Base-by-base conservation (phyloP, 1,284 basidiomycete genomes). In the Pholiota adiposa region DNA sequence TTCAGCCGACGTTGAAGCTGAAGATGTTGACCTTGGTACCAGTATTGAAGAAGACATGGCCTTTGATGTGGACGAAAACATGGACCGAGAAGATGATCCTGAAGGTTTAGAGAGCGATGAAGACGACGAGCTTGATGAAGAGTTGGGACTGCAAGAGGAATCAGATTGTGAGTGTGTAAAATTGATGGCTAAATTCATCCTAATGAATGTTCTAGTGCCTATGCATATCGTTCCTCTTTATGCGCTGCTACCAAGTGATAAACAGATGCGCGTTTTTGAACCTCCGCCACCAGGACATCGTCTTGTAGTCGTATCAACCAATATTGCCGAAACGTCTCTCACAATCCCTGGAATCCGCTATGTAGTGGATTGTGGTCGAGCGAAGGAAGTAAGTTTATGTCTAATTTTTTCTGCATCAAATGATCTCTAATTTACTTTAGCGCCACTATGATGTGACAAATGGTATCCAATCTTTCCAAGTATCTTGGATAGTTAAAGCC, bases 281-380 rank as follows among this genome's bases (percentile, higher is more conserved):
- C 84, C 94, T 0, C 94, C 97, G 0, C 83, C 90, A 0, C 85
- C 92, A 63, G 96, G 95, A 18, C 83, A 88, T 60, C 87, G 97
- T 54, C 91, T 99, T 68, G 94, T 97, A 48, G 93, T 99, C 41
- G 94, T 99, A 0, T 93, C 97, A 0, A 99, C 97, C 4, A 99
- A 99, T 72, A 96, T 99, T 62, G 97, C 97, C 5, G 97, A 99
- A 77, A 99, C 97, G 0, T 99, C 97, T 4, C 77, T 99, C 16
- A 98, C 96, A 0, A 97, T 99, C 61, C 97, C 98, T 67, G 96
- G 96, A 59, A 98, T 99, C 69, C 88, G 97, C 52, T 99, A 96
- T 74, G 97, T 99, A 27, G 90, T 99, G 38, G 97, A 99, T 71
- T 89, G 93, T 46, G 97, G 97, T 0, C 94, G 94, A 75, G 96